These are phyloP conservation scores for Nemania sp. DNA, from an alignment of 2,329 filamentous ascomycete genomes.

Conservation along the genomic window DNA sequence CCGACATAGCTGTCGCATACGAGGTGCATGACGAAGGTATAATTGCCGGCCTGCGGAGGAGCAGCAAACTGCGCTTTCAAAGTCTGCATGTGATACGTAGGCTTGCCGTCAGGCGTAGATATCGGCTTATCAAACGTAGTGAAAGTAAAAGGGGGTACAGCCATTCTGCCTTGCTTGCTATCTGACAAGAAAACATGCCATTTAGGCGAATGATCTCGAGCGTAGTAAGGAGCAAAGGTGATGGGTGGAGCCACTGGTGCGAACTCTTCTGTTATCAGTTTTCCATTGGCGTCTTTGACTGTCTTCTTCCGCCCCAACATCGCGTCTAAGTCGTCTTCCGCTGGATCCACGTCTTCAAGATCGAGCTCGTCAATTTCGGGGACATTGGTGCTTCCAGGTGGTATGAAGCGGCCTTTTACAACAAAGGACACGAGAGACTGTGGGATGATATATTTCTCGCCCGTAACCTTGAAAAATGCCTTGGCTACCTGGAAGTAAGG, in stretches of 20 bases:
- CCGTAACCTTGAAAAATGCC: conserved; percentile 97
- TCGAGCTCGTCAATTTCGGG: conserved; percentile 77
- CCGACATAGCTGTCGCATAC: conserved; percentile 95
- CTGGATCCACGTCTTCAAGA: conserved; percentile 87
- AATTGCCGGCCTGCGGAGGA: conserved; percentile 87
- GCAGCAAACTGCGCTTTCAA: conserved; percentile 97
- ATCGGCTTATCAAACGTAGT: conserved; percentile 88
- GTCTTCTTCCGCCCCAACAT: conserved; percentile 75
- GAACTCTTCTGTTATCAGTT: conserved; percentile 60
- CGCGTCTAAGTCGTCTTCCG: conserved; percentile 88
- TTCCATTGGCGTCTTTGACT: conserved; percentile 64
- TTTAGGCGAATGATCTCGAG: conserved; percentile 83
- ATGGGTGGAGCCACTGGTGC: conserved; percentile 76
- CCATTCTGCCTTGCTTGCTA: conserved; percentile 91
- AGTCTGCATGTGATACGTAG: conserved; percentile 93
- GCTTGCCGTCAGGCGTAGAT: conserved; percentile 76
- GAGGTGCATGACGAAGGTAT: conserved; percentile 92
- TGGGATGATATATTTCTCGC: conserved; percentile 90
- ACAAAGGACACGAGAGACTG: conserved; percentile 92
- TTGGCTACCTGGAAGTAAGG: conserved; percentile 84
- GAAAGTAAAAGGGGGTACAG: conserved; percentile 96
- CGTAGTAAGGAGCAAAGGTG: conserved; percentile 87
- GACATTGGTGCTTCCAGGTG: conserved; percentile 76
- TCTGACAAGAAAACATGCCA: conserved; percentile 97
- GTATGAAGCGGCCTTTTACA: conserved; percentile 91